Conservation (phyloP, 352 stramenopile species). For the Pythium chondricola region DNA sequence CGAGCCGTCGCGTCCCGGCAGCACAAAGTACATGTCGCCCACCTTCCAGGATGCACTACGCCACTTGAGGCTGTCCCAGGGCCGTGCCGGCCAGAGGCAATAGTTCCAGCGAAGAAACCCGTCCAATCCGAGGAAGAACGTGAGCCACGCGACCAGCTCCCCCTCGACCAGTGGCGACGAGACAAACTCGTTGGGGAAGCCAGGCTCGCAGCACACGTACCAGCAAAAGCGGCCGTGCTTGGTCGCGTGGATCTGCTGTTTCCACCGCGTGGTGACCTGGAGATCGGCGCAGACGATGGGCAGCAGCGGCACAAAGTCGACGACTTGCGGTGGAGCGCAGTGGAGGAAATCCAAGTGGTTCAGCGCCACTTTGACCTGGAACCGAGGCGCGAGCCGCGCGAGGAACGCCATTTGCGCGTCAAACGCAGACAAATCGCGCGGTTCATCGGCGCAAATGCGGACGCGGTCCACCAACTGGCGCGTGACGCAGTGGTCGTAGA, state of each 20-base stretch:
- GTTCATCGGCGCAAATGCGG: constrained; percentile 69
- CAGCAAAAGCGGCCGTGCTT: constrained; percentile 60
- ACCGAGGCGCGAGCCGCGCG: constrained; percentile 48
- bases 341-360: constrained; percentile 71
- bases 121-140: constrained; percentile 71
- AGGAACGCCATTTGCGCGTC: constrained; percentile 62
- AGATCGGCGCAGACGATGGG: constrained; percentile 61
- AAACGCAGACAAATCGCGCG: constrained; percentile 44
- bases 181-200: constrained; percentile 75
- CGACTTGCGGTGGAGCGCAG: constrained; percentile 53
- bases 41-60: constrained; percentile 60
- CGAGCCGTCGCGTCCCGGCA: constrained; percentile 49
- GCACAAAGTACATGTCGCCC: constrained; percentile 81
- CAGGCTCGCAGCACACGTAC: constrained; percentile 74
- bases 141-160: constrained; percentile 70
- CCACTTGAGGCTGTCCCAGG: constrained; percentile 62
- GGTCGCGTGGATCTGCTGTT: constrained; percentile 37
- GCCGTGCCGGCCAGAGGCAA: constrained; percentile 55
- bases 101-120: constrained; percentile 83
- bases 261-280: constrained; percentile 45
- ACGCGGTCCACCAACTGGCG: constrained; percentile 53
- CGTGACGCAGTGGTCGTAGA: constrained; percentile 60
- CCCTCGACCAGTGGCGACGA: constrained; percentile 66
- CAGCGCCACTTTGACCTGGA: constrained; percentile 68
- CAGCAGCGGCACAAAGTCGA: constrained; percentile 66